Base-by-base conservation (phyloP, 805 yeast species). In the Candida patagonica region DNA sequence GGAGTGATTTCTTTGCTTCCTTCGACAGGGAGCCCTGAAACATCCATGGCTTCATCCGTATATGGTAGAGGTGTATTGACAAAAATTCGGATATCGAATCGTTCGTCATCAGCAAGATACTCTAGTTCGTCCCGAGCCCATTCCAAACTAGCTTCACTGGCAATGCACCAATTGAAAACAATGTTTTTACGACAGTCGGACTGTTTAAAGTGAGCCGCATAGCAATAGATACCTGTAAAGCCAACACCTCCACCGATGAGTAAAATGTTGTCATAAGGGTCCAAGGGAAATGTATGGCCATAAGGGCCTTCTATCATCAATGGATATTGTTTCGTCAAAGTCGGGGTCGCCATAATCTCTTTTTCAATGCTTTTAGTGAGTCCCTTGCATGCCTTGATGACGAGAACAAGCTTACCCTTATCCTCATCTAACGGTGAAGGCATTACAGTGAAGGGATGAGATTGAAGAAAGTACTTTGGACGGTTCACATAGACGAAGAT, bases 241-340 rank as follows among this genome's bases (percentile, higher is more conserved):
- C 92, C 94, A 42, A 76, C 74, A 19, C 92, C 92, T 35, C 86
- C 88, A 6, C 88, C 80, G 24, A 82, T 46, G 34, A 79, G 67
- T 3, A 79, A 67, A 4, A 77, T 70, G 40, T 71, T 69, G 35
- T 74, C 72, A 49, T 70, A 79, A 32, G 65, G 61, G 20, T 65
- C 61, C 12, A 75, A 61, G 1, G 78, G 72, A 2, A 72, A 55
- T 1, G 68, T 46, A 29, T 66, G 64, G 2, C 92, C 86, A 51
- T 82, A 82, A 1, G 92, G 88, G 1, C 92, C 89, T 52, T 82
- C 92, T 2, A 76, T 34, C n/a, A 51, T 41, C 6, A 57, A 47
- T 8, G 37, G 26, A 15, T 48, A 26, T 19, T 35, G 33, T 55
- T 34, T 35, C 3, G 31, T 30, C 16, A 27, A 17, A n/a, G 13